Evolutionary conservation across 225 moss, liverwort and hornwort species (phyloP).

Genomic region (Ulota crispa): DNA sequence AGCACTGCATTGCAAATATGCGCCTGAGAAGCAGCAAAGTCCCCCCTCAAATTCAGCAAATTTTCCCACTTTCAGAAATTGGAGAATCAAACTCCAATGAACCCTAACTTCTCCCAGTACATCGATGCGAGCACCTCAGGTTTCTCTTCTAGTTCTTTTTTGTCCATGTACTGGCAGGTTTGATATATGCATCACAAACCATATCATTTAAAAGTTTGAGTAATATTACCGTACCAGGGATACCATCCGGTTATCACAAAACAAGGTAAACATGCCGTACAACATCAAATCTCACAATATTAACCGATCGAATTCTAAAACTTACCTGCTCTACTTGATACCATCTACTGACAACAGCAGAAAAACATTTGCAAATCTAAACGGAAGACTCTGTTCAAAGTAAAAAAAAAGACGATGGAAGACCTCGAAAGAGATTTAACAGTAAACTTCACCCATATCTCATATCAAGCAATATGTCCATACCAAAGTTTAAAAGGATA

Average conservation of each 20-base stretch:
- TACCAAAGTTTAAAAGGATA: not conserved
- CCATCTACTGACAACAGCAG: conserved; percentile 1
- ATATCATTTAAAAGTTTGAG: not conserved
- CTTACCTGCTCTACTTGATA: not conserved
- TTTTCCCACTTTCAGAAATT: too few species aligned
- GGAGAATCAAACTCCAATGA: too few species aligned
- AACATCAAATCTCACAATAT: not conserved
- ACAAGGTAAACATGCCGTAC: not conserved
- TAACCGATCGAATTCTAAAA: not conserved
- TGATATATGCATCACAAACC: too few species aligned
- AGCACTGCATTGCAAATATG: too few species aligned
- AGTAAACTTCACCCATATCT: not conserved
- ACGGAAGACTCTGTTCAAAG: not conserved
- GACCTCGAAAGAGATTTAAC: not conserved
- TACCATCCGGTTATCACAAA: not conserved
- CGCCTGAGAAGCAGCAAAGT: too few species aligned
- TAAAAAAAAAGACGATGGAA: not conserved
- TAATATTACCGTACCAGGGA: not conserved
- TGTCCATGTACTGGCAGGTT: too few species aligned
- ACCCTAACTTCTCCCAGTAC: too few species aligned
- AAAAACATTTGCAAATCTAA: not conserved
- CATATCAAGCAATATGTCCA: conserved; percentile 3
- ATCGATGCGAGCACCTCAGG: too few species aligned
- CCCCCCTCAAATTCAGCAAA: too few species aligned
- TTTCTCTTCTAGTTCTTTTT: too few species aligned